phyloP scores from a whole-genome alignment of 2,329 filamentous ascomycete genomes.

The Metarhizium anisopliae region DNA sequence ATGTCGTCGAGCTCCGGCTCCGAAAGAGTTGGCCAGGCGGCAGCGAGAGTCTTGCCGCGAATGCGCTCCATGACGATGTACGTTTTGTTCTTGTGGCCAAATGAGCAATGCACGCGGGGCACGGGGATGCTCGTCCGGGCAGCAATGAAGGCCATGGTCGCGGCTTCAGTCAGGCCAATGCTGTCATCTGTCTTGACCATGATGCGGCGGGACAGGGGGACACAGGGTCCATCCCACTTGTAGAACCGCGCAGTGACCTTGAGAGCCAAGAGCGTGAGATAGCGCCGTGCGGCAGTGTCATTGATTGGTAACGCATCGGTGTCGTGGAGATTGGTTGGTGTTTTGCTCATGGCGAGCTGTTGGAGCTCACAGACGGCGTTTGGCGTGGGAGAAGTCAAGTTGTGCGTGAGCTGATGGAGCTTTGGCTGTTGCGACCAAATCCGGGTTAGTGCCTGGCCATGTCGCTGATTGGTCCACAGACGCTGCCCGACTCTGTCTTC shows the following conservation, averaged over 20 bases:
- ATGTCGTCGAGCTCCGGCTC: slow-evolving; percentile 8
- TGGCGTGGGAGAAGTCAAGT: too few species aligned
- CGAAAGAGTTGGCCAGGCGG: slow-evolving; percentile 9
- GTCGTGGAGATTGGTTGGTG: background rate
- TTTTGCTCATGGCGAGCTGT: background rate
- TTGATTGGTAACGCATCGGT: background rate
- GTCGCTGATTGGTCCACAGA: too few species aligned
- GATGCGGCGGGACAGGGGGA: background rate
- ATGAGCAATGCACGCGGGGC: slow-evolving; percentile 17
- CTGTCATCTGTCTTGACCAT: background rate
- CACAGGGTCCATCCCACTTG: background rate
- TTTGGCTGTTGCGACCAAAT: too few species aligned
- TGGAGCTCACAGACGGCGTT: too few species aligned
- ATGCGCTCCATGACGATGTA: slow-evolving; percentile 38
- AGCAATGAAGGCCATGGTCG: slow-evolving; percentile 13
- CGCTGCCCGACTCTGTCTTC: too few species aligned
- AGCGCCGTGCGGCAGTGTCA: background rate
- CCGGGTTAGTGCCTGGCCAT: too few species aligned
- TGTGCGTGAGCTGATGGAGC: too few species aligned
- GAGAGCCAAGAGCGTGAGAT: background rate
- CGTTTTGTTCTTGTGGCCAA: slow-evolving; percentile 25
- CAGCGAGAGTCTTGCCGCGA: slow-evolving; percentile 12
- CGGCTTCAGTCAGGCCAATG: slow-evolving; percentile 12
- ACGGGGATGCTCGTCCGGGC: slow-evolving; percentile 14
- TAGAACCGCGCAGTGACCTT: background rate